phyloP scores from a whole-genome alignment of 331 rosid genomes.

The Telfairia occidentalis region DNA sequence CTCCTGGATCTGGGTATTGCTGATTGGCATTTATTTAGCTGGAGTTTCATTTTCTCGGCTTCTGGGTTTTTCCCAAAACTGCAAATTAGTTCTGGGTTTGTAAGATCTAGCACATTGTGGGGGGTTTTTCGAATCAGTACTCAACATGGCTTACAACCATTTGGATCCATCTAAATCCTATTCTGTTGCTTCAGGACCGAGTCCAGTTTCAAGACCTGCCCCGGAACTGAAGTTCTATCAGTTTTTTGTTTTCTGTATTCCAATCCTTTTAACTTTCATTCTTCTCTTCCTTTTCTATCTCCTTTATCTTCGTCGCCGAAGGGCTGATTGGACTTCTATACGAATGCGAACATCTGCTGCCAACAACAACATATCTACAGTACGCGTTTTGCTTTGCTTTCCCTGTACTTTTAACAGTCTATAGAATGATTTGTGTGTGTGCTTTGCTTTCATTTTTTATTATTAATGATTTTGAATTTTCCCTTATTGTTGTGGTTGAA shows the following conservation, averaged over 20 bases:
- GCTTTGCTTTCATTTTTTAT: neutral
- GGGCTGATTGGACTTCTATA: constrained; percentile 48
- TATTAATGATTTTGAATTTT: neutral
- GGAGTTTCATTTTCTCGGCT: neutral
- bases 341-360: constrained; percentile 25
- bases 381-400: constrained; percentile 1
- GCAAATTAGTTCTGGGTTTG: neutral
- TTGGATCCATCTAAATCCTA: constrained; percentile 22
- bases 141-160: constrained; percentile 26
- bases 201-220: constrained; percentile 22
- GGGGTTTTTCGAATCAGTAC: neutral
- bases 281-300: constrained; percentile 56
- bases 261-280: constrained; percentile 49
- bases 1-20: constrained; percentile 4
- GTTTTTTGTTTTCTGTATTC: constrained; percentile 52
- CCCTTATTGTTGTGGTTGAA: constrained; percentile 1
- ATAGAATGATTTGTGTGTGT: neutral
- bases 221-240: constrained; percentile 37
- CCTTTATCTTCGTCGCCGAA: constrained; percentile 62
- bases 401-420: neutral
- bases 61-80: neutral
- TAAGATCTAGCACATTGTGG: constrained; percentile 7
- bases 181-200: constrained; percentile 8
- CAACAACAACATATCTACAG: constrained; percentile 24
- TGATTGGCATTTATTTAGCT: neutral